phyloP scores from a whole-genome alignment of 305 asterid genomes.

The Fraxinus angustifolia region DNA sequence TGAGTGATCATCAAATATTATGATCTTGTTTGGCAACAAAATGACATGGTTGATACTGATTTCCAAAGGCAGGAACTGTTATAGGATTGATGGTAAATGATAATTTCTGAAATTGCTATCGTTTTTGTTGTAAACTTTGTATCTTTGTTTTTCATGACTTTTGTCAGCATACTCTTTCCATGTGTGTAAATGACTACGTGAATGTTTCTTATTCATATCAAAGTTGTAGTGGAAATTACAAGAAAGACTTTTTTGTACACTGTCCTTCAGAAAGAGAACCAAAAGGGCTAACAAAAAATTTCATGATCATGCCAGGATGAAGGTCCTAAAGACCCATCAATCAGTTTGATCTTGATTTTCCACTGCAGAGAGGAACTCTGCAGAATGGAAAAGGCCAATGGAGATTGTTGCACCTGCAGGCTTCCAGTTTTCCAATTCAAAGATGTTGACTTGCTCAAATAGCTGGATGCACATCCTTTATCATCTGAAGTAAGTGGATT shows the following conservation, averaged over 20 bases:
- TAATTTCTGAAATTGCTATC: not conserved
- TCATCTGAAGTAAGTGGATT: slow-evolving; percentile 19
- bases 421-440: slow-evolving; percentile 8
- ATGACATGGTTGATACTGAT: not conserved
- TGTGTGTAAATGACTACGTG: not conserved
- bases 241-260: slow-evolving; percentile 13
- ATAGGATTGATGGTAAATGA: not conserved
- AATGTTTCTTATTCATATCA: slow-evolving; percentile 24
- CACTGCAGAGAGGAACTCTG: slow-evolving; percentile 14
- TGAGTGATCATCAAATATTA: not conserved
- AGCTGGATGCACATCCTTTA: slow-evolving; percentile 22
- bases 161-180: not conserved
- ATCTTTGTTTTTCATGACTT: not conserved
- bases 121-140: not conserved
- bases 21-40: not conserved
- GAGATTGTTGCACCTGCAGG: slow-evolving; percentile 23
- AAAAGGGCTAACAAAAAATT: slow-evolving; percentile 6
- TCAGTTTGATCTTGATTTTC: slow-evolving; percentile 26
- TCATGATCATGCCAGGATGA: not conserved
- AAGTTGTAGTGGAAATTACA: not conserved
- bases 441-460: slow-evolving; percentile 12
- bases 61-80: not conserved
- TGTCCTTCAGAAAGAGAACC: slow-evolving; percentile 15
- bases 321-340: not conserved
- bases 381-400: slow-evolving; percentile 14